A percentile compares a stretch with the other conserved stretches of the same genome.
Conservation (phyloP, 164 flowering plant species). For the Vitis labrusca region DNA sequence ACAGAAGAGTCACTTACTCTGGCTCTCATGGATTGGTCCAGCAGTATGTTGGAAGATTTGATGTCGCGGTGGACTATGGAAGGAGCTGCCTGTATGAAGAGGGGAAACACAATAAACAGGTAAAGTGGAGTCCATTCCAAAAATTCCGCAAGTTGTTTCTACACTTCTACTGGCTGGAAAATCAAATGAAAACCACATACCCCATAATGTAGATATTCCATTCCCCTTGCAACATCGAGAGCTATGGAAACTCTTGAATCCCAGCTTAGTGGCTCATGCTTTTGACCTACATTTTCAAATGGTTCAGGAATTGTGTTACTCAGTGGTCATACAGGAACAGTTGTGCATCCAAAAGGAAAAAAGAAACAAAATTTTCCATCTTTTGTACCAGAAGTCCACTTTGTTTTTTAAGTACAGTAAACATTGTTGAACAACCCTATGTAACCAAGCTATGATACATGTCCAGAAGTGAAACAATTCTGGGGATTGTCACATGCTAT, state of each 20-base stretch:
- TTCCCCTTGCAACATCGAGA: constrained; percentile 76
- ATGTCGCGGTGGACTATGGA: constrained; percentile 71
- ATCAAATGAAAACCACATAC: constrained; percentile 27
- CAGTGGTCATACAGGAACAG: too few species aligned
- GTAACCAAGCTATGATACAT: too few species aligned
- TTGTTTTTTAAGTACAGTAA: too few species aligned
- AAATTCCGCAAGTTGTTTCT: too few species aligned
- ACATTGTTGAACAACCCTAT: too few species aligned
- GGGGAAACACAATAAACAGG: not conserved
- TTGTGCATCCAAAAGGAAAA: too few species aligned
- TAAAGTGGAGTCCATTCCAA: too few species aligned
- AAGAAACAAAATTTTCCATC: too few species aligned
- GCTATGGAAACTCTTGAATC: constrained; percentile 58
- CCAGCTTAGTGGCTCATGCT: constrained; percentile 53
- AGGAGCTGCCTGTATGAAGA: constrained; percentile 60
- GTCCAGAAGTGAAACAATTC: too few species aligned
- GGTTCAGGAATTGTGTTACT: not conserved
- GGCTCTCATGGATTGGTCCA: constrained; percentile 76
- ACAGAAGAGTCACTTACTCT: constrained; percentile 43
- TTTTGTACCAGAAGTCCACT: too few species aligned
- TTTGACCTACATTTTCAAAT: constrained; percentile 39
- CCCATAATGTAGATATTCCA: constrained; percentile 85
- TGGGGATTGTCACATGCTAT: too few species aligned
- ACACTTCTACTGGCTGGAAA: too few species aligned
- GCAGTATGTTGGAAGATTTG: constrained; percentile 69